Evolutionary conservation across 2,329 filamentous ascomycete genomes (phyloP).

Genomic region (Parastagonospora nodorum): DNA sequence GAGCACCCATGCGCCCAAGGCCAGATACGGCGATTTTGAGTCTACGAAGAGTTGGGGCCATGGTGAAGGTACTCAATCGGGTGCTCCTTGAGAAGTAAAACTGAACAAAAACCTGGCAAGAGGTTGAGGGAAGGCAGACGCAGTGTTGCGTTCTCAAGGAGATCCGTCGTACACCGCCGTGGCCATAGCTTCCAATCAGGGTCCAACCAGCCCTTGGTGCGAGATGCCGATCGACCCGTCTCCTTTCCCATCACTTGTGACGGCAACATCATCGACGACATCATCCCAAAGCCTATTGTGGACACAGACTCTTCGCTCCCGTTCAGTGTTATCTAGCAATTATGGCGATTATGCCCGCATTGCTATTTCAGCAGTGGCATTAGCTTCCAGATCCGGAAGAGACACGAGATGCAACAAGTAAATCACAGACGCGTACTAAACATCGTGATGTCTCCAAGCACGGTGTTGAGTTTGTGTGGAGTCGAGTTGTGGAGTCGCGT

Average conservation of each 20-base stretch:
- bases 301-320: too few relatives aligned
- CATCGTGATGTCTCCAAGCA: conserved; percentile 16
- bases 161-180: conserved; percentile 7
- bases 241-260: too few relatives aligned
- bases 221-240: conserved; percentile 1
- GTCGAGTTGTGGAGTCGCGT: conserved; percentile 12
- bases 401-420: not conserved
- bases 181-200: conserved; percentile 27
- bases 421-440: not conserved
- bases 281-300: too few relatives aligned
- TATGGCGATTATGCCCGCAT: too few relatives aligned
- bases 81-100: not conserved
- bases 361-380: too few relatives aligned
- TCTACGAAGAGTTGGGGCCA: conserved; percentile 44
- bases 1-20: conserved; percentile 57
- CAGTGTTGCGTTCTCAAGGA: not conserved
- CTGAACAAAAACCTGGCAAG: conserved; percentile 1
- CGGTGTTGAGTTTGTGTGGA: conserved; percentile 20
- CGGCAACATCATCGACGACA: too few relatives aligned
- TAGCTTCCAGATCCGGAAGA: too few relatives aligned
- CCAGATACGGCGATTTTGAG: conserved; percentile 53
- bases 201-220: conserved; percentile 6
- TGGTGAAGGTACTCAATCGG: conserved; percentile 19
- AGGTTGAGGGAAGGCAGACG: not conserved
- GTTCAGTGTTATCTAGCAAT: too few relatives aligned